These are phyloP conservation scores for Raddia distichophylla DNA, from an alignment of 176 grass and related monocot species.

Conservation along the genomic window DNA sequence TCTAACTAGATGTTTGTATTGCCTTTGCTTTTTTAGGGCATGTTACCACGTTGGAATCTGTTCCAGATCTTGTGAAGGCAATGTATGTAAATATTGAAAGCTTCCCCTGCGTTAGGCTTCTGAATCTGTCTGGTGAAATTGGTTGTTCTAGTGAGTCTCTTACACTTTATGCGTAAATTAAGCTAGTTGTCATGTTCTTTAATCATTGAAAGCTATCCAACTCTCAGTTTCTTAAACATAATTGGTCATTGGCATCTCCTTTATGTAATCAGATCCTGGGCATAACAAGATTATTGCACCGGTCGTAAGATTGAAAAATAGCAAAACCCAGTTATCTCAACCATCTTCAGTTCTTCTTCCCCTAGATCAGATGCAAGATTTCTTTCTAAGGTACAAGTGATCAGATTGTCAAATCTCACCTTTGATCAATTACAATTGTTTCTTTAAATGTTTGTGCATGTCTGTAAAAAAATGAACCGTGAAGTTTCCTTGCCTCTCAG, in stretches of 20 bases:
- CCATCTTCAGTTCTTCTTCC: constrained; percentile 72
- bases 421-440: constrained; percentile 16
- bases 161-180: constrained; percentile 25
- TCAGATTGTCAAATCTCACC: constrained; percentile 8
- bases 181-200: neutral
- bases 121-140: constrained; percentile 93
- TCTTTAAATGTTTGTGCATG: constrained; percentile 7
- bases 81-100: constrained; percentile 87
- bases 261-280: constrained; percentile 81
- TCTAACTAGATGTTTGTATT: constrained; percentile 19
- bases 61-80: constrained; percentile 94
- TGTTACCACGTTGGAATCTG: constrained; percentile 64
- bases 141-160: constrained; percentile 92
- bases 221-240: constrained; percentile 7
- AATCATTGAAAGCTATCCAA: constrained; percentile 18
- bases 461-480: neutral
- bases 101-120: constrained; percentile 86
- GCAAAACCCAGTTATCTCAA: constrained; percentile 50
- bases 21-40: constrained; percentile 50
- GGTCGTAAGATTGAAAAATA: constrained; percentile 62
- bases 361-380: constrained; percentile 72
- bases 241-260: constrained; percentile 19
- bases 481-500: constrained; percentile 7
- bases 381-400: constrained; percentile 68
- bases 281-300: constrained; percentile 70